Conservation (phyloP, 108 stramenopile species). For the Pseudonitzschia delicatissima region DNA sequence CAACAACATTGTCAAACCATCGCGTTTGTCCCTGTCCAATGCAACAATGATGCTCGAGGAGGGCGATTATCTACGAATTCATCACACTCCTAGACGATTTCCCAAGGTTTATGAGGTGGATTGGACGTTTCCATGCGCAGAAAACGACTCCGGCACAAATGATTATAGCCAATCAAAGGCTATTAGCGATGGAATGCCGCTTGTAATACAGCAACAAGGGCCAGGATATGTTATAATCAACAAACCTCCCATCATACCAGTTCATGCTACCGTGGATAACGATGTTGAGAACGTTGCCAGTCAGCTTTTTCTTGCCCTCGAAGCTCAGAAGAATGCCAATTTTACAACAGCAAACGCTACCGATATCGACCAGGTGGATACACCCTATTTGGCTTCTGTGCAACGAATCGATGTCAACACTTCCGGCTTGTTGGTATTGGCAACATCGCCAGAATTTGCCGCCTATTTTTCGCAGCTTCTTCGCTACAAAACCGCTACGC, state of each 20-base stretch:
- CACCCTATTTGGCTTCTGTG: slow-evolving; percentile 57
- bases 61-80: slow-evolving; percentile 80
- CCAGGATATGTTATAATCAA: slow-evolving; percentile 61
- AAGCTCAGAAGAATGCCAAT: not conserved
- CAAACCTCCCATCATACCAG: slow-evolving; percentile 77
- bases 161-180: not conserved
- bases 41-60: slow-evolving; percentile 30
- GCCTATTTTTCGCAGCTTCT: slow-evolving; percentile 79
- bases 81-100: slow-evolving; percentile 76
- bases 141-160: not conserved
- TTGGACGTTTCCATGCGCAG: slow-evolving; percentile 43
- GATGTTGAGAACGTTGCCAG: slow-evolving; percentile 67
- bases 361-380: slow-evolving; percentile 16
- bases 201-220: slow-evolving; percentile 52
- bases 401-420: slow-evolving; percentile 84
- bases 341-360: not conserved
- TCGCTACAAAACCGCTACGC: slow-evolving; percentile 48
- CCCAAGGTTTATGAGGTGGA: slow-evolving; percentile 50
- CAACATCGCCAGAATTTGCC: slow-evolving; percentile 72
- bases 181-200: not conserved
- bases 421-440: slow-evolving; percentile 77
- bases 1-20: slow-evolving; percentile 42
- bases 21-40: slow-evolving; percentile 48
- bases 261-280: slow-evolving; percentile 86
- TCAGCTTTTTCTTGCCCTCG: not conserved